Base-by-base conservation (phyloP, 2,329 filamentous ascomycete species). In the Aspergillus cejpii region DNA sequence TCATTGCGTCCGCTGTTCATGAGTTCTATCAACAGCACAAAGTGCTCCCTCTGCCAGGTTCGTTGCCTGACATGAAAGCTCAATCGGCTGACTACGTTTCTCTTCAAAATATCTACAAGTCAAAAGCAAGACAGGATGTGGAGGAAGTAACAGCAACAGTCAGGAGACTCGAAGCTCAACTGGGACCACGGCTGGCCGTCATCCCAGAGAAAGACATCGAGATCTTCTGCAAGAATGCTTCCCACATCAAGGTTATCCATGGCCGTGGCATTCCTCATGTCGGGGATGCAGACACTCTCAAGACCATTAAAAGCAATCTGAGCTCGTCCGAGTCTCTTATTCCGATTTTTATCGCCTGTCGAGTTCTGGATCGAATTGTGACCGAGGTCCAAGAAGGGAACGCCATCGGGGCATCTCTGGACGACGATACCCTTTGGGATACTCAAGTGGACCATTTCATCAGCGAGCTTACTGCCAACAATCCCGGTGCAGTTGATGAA, bases 51-150 rank as follows among this genome's bases (percentile, higher is more conserved):
- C 74, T 98, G 0, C 84, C 90, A 0, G 94, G 92, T 10, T 82
- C 84, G 2, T 74, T 98, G 1, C 92, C 94, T 1, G 92, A 98
- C 65, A 98, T 98, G 92, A 98, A 98, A 72, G 89, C 92, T 2
- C 80, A 91, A 61, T 95, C 90, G 3, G 80, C 77, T 44, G 85
- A 94, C 50, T 98, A 98, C 70, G 84, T 98, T 54, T 76, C 83
- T 57, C 76, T 98, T 10, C 92, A 97, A 64, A 91, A 86, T 57
- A 80, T 97, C 48, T 98, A 97, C 78, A 96, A 94, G 68, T 69
- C 74, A 17, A 94, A 95, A 66, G 89, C 92, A 34, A 81, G 85
- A 26, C 73, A 78, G 58, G 92, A 98, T 59, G 73, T 83, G 11
- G 77, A 79, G 23, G 85, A 94, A 65, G 85, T 97, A 2, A 69